Conservation (phyloP, 1,284 basidiomycete species). For the Pseudozyma hubeiensis region DNA sequence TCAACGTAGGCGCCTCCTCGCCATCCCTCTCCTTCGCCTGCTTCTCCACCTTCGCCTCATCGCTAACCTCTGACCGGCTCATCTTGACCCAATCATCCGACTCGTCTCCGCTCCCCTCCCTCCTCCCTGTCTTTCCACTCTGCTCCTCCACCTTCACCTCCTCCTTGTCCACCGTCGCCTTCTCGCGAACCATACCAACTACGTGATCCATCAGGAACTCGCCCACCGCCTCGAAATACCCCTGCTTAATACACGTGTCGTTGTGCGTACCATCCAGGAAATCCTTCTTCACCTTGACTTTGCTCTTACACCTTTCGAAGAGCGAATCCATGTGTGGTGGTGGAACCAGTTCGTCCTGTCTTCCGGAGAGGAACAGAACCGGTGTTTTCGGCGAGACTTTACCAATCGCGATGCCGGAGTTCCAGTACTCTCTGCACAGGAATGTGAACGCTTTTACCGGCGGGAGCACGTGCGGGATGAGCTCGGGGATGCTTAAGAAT, state of each 20-base stretch:
- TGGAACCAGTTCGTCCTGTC: slow-evolving; percentile 85
- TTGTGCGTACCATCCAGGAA: slow-evolving; percentile 78
- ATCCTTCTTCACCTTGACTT: slow-evolving; percentile 70
- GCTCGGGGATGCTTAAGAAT: slow-evolving; percentile 63
- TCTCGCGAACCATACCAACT: slow-evolving; percentile 17
- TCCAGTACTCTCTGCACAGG: slow-evolving; percentile 88
- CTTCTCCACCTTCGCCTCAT: slow-evolving; percentile 10
- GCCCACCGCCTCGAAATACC: slow-evolving; percentile 63
- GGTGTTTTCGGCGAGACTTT: slow-evolving; percentile 79
- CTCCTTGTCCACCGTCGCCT: neutral
- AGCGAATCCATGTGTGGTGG: slow-evolving; percentile 84
- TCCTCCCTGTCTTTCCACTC: slow-evolving; percentile 2
- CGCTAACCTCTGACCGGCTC: slow-evolving; percentile 43
- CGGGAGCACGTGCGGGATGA: slow-evolving; percentile 80
- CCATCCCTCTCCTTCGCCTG: slow-evolving; percentile 4
- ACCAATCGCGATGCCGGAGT: slow-evolving; percentile 79
- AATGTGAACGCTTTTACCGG: slow-evolving; percentile 81
- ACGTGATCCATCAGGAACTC: slow-evolving; percentile 56
- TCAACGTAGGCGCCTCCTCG: slow-evolving; percentile 21
- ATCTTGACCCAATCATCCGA: slow-evolving; percentile 58
- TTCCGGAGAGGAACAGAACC: slow-evolving; percentile 85
- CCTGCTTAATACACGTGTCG: slow-evolving; percentile 63
- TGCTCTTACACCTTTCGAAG: slow-evolving; percentile 73
- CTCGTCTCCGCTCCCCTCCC: slow-evolving; percentile 24
- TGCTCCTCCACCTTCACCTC: neutral